Evolutionary conservation across 495 filamentous ascomycete genomes (phyloP).

Genomic region (Astrothelium subdiscretum): DNA sequence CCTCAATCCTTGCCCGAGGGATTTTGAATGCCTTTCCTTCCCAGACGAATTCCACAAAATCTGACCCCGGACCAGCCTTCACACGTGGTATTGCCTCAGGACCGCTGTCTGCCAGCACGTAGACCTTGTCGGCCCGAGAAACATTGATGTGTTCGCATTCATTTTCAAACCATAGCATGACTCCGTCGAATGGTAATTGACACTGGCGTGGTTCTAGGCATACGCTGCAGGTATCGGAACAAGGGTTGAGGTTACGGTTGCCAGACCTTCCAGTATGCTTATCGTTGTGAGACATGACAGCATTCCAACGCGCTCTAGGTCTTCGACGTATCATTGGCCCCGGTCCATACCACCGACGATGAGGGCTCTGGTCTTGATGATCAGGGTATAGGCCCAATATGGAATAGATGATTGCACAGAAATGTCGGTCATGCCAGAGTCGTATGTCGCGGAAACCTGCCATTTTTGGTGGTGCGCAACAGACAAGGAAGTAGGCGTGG

Average conservation of each 20-base stretch:
- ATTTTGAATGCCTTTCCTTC: slow-evolving; percentile 1
- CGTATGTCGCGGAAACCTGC: not conserved
- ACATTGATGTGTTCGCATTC: not conserved
- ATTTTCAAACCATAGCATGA: not conserved
- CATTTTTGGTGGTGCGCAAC: slow-evolving; percentile 3
- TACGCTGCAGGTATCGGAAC: not conserved
- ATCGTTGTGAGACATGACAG: not conserved
- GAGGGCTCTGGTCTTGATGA: not conserved
- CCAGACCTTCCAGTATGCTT: not conserved
- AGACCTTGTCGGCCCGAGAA: not conserved
- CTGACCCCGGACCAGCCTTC: not conserved
- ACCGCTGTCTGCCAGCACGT: not conserved
- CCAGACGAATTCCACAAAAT: not conserved
- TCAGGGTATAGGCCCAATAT: not conserved
- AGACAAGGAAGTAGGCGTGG: slow-evolving; percentile 19
- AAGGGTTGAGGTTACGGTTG: not conserved
- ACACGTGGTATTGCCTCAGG: not conserved
- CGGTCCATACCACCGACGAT: not conserved
- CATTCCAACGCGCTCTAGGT: not conserved
- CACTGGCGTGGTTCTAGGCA: not conserved
- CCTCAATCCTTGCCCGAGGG: not conserved
- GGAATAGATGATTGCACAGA: not conserved
- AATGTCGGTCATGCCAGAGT: not conserved
- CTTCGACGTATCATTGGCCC: not conserved
- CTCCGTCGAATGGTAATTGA: not conserved